Percentiles rank a stretch among this genome's conserved stretches.
Conservation (phyloP, 257 asterid species). For the Echium plantagineum region DNA sequence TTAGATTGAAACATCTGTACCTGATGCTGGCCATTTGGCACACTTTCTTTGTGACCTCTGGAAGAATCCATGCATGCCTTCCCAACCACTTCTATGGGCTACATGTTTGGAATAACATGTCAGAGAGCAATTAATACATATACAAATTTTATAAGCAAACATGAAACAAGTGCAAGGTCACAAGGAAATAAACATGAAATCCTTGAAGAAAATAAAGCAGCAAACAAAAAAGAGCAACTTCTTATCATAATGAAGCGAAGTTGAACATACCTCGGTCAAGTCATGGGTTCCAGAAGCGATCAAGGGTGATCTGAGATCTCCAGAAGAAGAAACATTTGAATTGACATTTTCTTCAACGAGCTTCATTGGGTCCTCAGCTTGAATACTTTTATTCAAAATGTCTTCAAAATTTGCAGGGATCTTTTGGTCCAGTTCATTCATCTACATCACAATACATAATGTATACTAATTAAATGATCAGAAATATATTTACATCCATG, state of each 20-base stretch:
- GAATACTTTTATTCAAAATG: constrained; percentile 27
- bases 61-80: constrained; percentile 24
- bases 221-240: neutral
- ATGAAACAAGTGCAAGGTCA: neutral
- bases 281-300: constrained; percentile 26
- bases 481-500: neutral
- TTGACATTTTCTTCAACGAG: constrained; percentile 24
- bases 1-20: constrained; percentile 22
- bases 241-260: constrained; percentile 2
- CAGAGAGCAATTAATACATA: neutral
- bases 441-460: constrained; percentile 22
- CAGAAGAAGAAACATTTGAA: constrained; percentile 21
- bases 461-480: neutral
- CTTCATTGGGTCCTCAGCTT: constrained; percentile 15
- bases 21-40: constrained; percentile 33
- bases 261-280: constrained; percentile 32
- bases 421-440: constrained; percentile 52
- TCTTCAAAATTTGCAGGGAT: constrained; percentile 60
- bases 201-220: neutral
- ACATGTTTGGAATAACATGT: constrained; percentile 8
- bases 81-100: constrained; percentile 26
- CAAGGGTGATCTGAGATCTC: constrained; percentile 14
- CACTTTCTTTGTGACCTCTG: constrained; percentile 23
- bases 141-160: neutral
- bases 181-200: constrained; percentile 1